Percentiles rank a stretch among this genome's conserved stretches.
Conservation (phyloP, 2,329 filamentous ascomycete species). For the Aspergillus thermomutatus region DNA sequence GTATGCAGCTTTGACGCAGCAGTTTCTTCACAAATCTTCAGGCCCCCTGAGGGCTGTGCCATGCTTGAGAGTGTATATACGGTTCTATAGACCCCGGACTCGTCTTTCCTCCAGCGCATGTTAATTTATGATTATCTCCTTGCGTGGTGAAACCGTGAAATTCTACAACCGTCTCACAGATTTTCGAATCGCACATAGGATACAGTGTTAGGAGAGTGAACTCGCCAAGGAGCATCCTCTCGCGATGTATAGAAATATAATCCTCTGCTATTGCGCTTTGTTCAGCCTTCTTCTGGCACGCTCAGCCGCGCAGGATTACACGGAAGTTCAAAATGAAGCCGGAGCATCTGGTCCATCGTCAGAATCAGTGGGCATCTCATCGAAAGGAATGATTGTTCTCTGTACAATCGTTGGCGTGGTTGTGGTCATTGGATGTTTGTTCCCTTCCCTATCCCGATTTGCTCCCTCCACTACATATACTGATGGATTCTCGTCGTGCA, state of each 20-base stretch:
- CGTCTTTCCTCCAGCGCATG: neutral
- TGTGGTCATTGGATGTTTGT: constrained; percentile 18
- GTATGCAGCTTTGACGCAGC: neutral
- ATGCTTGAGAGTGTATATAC: neutral
- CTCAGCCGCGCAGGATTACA: constrained; percentile 12
- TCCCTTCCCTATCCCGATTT: neutral
- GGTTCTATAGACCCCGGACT: neutral
- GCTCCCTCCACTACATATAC: neutral
- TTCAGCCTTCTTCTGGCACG: constrained; percentile 6
- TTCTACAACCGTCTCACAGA: neutral
- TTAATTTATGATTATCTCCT: neutral
- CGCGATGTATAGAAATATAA: constrained; percentile 3
- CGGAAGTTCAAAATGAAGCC: constrained; percentile 10
- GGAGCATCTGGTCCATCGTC: constrained; percentile 10
- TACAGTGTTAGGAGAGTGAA: neutral
- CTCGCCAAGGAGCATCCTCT: neutral
- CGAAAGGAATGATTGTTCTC: constrained; percentile 17
- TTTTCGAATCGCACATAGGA: neutral
- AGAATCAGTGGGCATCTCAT: constrained; percentile 8
- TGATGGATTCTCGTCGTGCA: constrained; percentile 1
- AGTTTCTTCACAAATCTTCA: neutral
- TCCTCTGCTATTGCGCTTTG: neutral
- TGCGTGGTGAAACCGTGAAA: neutral
- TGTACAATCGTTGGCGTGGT: constrained; percentile 19
- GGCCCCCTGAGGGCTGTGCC: neutral